Percentiles rank a stretch among this genome's conserved stretches.
phyloP scores from a whole-genome alignment of 306 rosid species.

The Quercus variabilis region DNA sequence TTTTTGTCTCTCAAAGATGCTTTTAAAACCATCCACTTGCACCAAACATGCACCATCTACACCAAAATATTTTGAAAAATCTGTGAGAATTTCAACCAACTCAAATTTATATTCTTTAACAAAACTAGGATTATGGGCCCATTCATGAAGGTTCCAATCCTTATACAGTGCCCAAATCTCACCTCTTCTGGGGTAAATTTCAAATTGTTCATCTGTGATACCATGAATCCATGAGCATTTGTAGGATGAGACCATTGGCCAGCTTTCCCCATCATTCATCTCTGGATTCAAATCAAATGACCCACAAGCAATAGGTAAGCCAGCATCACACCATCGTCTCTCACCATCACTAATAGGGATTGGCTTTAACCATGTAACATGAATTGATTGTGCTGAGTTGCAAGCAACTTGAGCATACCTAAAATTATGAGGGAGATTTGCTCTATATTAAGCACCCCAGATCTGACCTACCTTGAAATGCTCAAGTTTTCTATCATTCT shows the following conservation, averaged over 20 bases:
- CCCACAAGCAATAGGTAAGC: slow-evolving; percentile 25
- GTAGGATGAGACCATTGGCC: slow-evolving; percentile 3
- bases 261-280: neutral
- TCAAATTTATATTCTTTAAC: neutral
- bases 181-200: slow-evolving; percentile 22
- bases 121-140: neutral
- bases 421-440: neutral
- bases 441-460: slow-evolving; percentile 13
- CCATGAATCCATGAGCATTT: slow-evolving; percentile 12
- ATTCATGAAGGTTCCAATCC: slow-evolving; percentile 15
- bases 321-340: slow-evolving; percentile 24
- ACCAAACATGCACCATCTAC: slow-evolving; percentile 5
- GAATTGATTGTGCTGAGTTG: neutral
- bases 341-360: slow-evolving; percentile 7
- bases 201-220: slow-evolving; percentile 11
- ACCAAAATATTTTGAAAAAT: slow-evolving; percentile 20
- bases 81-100: slow-evolving; percentile 15
- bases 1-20: slow-evolving; percentile 7
- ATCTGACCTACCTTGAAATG: slow-evolving; percentile 1
- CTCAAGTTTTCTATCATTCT: slow-evolving; percentile 1
- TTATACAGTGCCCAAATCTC: slow-evolving; percentile 27
- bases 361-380: slow-evolving; percentile 18
- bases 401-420: slow-evolving; percentile 9
- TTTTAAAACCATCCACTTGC: slow-evolving; percentile 13
- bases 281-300: slow-evolving; percentile 3